Evolutionary conservation across 2,329 filamentous ascomycete species (phyloP).

Genomic region (Verticillium isaacii): DNA sequence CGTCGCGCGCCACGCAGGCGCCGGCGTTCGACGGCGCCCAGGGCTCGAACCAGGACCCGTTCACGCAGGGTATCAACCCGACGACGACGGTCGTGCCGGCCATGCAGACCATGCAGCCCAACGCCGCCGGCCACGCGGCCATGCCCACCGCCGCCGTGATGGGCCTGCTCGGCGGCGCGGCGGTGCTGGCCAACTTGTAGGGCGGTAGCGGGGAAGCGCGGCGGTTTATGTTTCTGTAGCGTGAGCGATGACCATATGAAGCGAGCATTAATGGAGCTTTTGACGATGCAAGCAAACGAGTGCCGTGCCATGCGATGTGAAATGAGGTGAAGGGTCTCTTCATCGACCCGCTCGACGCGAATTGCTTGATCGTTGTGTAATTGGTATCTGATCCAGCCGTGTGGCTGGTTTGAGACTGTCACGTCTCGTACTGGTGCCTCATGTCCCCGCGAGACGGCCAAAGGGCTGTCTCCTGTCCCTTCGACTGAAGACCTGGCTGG

Average conservation of each 20-base stretch:
- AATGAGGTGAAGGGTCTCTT: not conserved
- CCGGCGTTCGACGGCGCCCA: constrained; percentile 51
- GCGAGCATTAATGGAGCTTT: not conserved
- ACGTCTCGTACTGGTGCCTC: not conserved
- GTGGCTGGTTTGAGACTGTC: not conserved
- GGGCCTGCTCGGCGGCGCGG: constrained; percentile 12
- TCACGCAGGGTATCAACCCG: constrained; percentile 44
- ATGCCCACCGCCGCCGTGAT: constrained; percentile 15
- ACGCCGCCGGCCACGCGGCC: constrained; percentile 9
- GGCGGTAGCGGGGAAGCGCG: not conserved
- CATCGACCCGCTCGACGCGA: not conserved
- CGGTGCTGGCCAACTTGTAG: constrained; percentile 9
- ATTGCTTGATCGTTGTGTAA: not conserved
- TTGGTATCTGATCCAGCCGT: not conserved
- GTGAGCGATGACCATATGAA: not conserved
- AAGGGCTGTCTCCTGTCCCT: not conserved
- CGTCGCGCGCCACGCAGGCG: constrained; percentile 37
- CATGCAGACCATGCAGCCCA: constrained; percentile 12
- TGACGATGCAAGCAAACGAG: not conserved
- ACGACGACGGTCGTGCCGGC: constrained; percentile 20
- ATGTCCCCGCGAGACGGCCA: not conserved
- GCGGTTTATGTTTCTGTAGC: not conserved
- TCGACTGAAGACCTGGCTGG: not conserved
- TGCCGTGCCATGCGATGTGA: not conserved
- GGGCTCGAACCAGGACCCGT: constrained; percentile 41